Conservation (phyloP, 179 eudicot species). For the Corrigiola litoralis region DNA sequence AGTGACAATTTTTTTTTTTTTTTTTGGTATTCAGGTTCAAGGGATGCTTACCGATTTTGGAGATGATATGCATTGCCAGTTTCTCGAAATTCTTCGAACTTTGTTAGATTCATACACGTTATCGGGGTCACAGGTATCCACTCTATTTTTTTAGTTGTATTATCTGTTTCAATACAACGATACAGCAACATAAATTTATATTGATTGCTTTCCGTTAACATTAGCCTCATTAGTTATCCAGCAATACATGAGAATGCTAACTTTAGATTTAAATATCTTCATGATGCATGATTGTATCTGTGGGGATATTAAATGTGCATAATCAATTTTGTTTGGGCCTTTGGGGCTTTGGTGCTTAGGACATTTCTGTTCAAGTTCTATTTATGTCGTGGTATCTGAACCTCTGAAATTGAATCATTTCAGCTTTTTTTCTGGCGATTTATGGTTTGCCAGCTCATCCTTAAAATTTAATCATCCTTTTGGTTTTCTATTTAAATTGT, state of each 20-base stretch:
- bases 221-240: too few species aligned
- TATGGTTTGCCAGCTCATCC: neutral
- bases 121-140: conserved; percentile 72
- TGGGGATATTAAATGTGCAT: too few species aligned
- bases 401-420: too few species aligned
- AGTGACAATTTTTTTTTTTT: neutral
- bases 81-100: conserved; percentile 89
- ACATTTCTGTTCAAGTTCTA: too few species aligned
- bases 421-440: neutral
- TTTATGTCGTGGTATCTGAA: neutral
- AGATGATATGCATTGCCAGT: conserved; percentile 96
- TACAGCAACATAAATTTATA: too few species aligned
- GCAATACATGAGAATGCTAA: too few species aligned
- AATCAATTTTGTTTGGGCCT: too few species aligned
- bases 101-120: conserved; percentile 74
- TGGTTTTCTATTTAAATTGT: neutral
- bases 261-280: too few species aligned
- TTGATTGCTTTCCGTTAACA: too few species aligned
- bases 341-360: too few species aligned
- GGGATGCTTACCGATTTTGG: conserved; percentile 93
- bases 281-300: too few species aligned
- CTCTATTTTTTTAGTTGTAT: neutral
- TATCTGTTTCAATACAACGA: neutral
- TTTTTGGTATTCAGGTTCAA: conserved; percentile 81
- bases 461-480: neutral